Evolutionary conservation across 139 green algal species (phyloP), one percentile per base, ranked within the genome.

Genomic region (Asterochloris sp.): DNA sequence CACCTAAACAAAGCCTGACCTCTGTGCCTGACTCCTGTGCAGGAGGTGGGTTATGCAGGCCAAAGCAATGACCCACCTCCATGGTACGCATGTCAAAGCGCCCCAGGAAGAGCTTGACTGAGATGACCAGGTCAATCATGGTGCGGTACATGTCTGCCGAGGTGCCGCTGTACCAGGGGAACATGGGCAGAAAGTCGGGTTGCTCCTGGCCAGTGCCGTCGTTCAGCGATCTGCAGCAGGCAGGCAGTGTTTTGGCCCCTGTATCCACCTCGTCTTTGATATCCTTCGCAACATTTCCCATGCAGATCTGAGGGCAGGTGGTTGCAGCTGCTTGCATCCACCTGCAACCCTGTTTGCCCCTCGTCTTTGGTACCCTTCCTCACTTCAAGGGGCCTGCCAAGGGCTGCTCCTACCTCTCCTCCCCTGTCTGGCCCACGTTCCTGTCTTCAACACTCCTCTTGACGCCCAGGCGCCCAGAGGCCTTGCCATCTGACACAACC

Each of bases 61-160:
- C 21, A 29, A 27, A 2, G 10, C 71, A 54, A 29, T 17, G 28
- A 13, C 80, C 17, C 73, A 88, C 94, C 92, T 96, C 90, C 92
- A 98, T 93, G 6, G 92, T 95, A 60, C 94, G 90, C 92, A 95
- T 94, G 90, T 98, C 94, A 78, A 97, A 98, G 71, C 94, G 87
- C 2, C 94, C 94, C 74, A 98, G 83, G 87, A 98, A 98, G 6
- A 98, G 84, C 83, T 96, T 97, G 13, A 98, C 17, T 1, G 88
- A 93, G 21, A 98, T 86, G 60, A 95, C 78, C 60, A 98, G 88
- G 80, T 95, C 94, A 47, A 98, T 94, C 27, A 91, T 63, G 14
- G 92, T 98, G 78, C 96, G 94, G 82, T 96, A 88, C 84, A 98
- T 86, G 87, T 98, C 94, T 13, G 94, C 94, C 28, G 87, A 94